Conservation (phyloP, 768 basidiomycete species). For the Lentinula sp. region DNA sequence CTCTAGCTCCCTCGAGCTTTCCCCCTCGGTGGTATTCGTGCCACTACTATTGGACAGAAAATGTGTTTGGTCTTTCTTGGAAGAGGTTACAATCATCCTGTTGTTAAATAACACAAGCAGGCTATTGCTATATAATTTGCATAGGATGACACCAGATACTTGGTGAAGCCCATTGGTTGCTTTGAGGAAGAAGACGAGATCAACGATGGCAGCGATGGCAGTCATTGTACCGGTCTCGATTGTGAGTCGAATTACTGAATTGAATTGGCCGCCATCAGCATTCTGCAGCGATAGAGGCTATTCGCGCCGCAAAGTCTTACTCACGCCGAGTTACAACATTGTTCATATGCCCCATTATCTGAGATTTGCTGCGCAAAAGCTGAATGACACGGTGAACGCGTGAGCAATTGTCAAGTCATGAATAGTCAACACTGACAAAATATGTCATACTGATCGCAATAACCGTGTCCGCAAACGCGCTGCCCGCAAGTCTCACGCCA, state of each 20-base stretch:
- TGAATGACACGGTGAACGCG: neutral
- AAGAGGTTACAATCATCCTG: neutral
- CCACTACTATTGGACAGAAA: neutral
- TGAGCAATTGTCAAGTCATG: neutral
- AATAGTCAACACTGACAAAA: constrained; percentile 2
- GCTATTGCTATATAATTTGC: neutral
- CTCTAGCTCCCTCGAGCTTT: neutral
- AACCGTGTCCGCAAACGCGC: constrained; percentile 8
- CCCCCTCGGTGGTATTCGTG: neutral
- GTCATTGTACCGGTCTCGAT: constrained; percentile 11
- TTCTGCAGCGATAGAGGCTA: too few species aligned
- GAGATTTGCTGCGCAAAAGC: constrained; percentile 8
- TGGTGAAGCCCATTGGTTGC: neutral
- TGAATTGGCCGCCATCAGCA: neutral
- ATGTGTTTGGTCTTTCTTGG: neutral
- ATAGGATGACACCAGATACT: neutral
- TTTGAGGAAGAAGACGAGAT: constrained; percentile 10
- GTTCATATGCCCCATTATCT: constrained; percentile 1
- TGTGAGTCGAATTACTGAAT: constrained; percentile 10
- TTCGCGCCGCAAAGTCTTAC: neutral
- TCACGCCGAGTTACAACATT: constrained; percentile 9
- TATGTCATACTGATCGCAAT: constrained; percentile 12
- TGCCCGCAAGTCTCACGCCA: constrained; percentile 9
- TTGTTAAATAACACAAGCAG: neutral
- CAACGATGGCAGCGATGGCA: constrained; percentile 10